A percentile compares a stretch with the other conserved stretches of the same genome.
Conservation (phyloP, 225 moss, liverwort and hornwort genomes). For the Pseudisothecium myosuroides region DNA sequence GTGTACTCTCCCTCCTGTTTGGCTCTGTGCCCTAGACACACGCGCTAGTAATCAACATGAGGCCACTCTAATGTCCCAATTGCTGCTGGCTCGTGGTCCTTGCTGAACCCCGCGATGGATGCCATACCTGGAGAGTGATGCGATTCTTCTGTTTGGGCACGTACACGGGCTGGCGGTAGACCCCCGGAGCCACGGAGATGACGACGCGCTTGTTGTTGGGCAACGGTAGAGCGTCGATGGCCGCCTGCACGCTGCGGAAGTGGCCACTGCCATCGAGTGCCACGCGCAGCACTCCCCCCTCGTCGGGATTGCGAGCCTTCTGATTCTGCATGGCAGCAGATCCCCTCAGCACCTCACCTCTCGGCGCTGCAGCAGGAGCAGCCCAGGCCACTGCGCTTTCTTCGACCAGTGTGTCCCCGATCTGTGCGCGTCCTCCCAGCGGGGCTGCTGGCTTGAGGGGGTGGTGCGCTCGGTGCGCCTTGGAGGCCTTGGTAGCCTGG, state of each 20-base stretch:
- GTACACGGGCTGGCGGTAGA: constrained; percentile 79
- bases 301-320: background rate
- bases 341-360: background rate
- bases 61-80: background rate
- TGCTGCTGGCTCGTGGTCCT: background rate
- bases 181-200: constrained; percentile 58
- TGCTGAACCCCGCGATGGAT: background rate
- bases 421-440: background rate
- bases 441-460: background rate
- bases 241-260: constrained; percentile 75
- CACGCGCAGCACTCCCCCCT: constrained; percentile 33
- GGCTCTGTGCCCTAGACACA: background rate
- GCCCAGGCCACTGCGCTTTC: background rate
- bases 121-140: constrained; percentile 51
- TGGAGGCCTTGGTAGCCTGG: background rate
- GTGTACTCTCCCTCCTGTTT: background rate
- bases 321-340: background rate
- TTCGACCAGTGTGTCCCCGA: background rate
- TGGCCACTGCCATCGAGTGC: constrained; percentile 64
- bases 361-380: background rate
- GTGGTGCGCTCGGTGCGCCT: background rate
- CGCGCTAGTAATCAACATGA: background rate
- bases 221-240: constrained; percentile 63
- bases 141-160: constrained; percentile 74
- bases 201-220: constrained; percentile 65